Conservation (phyloP, 2,329 filamentous ascomycete species). For the Aspergillus puulaauensis region DNA sequence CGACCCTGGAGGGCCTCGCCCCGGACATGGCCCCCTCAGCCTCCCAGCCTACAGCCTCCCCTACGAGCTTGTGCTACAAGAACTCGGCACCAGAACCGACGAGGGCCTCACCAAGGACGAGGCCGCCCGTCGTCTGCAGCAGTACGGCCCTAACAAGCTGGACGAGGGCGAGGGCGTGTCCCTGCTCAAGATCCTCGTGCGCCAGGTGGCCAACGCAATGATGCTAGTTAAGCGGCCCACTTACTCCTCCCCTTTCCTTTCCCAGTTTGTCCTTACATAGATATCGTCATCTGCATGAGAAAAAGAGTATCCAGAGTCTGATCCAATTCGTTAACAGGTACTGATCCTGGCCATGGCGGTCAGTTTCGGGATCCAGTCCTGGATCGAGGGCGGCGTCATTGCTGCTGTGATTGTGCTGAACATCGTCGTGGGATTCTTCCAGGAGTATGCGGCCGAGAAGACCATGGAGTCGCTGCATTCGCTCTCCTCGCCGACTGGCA, state of each 20-base stretch:
- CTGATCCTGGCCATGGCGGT: constrained; percentile 74
- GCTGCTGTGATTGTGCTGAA: constrained; percentile 59
- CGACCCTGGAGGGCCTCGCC: background rate
- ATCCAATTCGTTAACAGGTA: constrained; percentile 50
- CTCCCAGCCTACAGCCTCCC: constrained; percentile 63
- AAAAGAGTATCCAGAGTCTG: constrained; percentile 4
- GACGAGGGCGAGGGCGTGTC: constrained; percentile 64
- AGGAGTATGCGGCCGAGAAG: constrained; percentile 62
- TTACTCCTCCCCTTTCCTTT: background rate
- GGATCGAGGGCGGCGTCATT: constrained; percentile 61
- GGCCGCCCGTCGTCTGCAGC: constrained; percentile 54
- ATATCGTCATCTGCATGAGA: too few species aligned
- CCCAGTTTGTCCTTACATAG: too few species aligned
- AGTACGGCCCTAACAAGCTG: constrained; percentile 64
- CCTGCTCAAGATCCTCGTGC: constrained; percentile 68
- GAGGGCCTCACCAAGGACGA: constrained; percentile 59
- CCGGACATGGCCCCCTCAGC: constrained; percentile 48
- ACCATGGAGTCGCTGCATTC: constrained; percentile 60
- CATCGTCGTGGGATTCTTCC: constrained; percentile 59
- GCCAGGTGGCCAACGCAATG: constrained; percentile 70
- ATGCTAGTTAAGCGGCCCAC: constrained; percentile 53
- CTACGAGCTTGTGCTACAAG: constrained; percentile 51
- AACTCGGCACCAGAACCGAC: constrained; percentile 56
- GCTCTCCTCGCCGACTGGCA: constrained; percentile 58
- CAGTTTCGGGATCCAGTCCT: constrained; percentile 57